phyloP scores from a whole-genome alignment of 495 filamentous ascomycete species.

The Bathelium albidoporum region DNA sequence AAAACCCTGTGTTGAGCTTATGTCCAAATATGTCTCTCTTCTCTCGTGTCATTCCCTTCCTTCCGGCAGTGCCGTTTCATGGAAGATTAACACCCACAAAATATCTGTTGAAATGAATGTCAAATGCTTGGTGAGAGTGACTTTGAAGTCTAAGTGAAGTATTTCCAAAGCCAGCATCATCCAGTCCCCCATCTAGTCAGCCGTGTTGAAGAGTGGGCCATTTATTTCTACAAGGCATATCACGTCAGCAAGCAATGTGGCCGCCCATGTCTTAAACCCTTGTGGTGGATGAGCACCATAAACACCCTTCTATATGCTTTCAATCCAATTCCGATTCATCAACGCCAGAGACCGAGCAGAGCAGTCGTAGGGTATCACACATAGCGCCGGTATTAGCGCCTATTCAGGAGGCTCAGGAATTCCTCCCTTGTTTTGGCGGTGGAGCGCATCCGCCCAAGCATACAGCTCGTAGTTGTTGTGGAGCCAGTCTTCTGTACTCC shows the following conservation, averaged over 20 bases:
- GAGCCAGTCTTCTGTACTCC: constrained; percentile 83
- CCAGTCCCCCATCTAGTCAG: not conserved
- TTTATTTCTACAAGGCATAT: not conserved
- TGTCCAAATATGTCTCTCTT: not conserved
- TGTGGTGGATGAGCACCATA: constrained; percentile 6
- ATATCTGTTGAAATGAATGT: not conserved
- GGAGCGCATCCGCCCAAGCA: constrained; percentile 85
- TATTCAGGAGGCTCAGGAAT: constrained; percentile 74
- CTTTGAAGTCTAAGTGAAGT: not conserved
- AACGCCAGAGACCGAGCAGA: not conserved
- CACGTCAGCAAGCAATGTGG: constrained; percentile 7
- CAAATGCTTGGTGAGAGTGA: not conserved
- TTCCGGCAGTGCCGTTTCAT: not conserved
- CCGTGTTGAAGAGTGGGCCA: not conserved
- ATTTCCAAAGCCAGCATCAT: not conserved
- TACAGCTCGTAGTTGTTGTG: constrained; percentile 88
- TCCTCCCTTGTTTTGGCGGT: constrained; percentile 91
- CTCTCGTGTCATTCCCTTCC: not conserved
- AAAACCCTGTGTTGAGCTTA: not conserved
- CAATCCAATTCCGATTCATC: not conserved
- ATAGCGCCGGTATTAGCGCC: constrained; percentile 22
- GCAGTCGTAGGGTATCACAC: not conserved
- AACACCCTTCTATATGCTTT: constrained; percentile 3
- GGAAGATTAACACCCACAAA: not conserved
- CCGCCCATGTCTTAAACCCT: constrained; percentile 1